Conservation (phyloP, 176 grass and related monocot genomes). For the Triticum dicoccoides region DNA sequence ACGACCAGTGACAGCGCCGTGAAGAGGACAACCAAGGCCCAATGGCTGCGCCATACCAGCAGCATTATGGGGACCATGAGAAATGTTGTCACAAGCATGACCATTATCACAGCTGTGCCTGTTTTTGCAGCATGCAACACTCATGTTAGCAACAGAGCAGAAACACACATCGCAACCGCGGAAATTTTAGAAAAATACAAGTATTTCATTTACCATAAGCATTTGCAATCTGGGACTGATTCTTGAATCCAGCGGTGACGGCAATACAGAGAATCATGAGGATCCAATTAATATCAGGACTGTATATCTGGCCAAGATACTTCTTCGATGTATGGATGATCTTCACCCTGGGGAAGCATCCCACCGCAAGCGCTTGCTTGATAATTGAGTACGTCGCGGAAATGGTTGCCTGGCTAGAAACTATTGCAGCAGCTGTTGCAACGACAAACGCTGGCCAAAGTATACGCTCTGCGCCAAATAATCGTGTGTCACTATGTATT, state of each 20-base stretch:
- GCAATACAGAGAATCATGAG: slow-evolving; percentile 78
- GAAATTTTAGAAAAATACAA: background rate
- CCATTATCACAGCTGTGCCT: slow-evolving; percentile 94
- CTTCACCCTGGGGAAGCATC: slow-evolving; percentile 88
- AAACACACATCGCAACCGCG: background rate
- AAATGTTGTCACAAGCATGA: slow-evolving; percentile 90
- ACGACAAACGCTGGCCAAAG: slow-evolving; percentile 75
- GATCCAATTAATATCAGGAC: slow-evolving; percentile 90
- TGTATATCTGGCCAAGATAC: slow-evolving; percentile 85
- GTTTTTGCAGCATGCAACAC: background rate
- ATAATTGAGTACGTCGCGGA: slow-evolving; percentile 86
- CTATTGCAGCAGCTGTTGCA: slow-evolving; percentile 72
- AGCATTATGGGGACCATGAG: slow-evolving; percentile 88
- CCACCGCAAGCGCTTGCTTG: slow-evolving; percentile 79
- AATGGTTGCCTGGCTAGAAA: slow-evolving; percentile 93
- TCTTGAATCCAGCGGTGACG: slow-evolving; percentile 77
- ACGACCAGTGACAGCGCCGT: slow-evolving; percentile 39
- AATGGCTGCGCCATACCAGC: slow-evolving; percentile 84
- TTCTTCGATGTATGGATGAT: slow-evolving; percentile 83
- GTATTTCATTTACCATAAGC: slow-evolving; percentile 60
- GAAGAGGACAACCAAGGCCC: slow-evolving; percentile 55
- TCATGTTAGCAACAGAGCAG: slow-evolving; percentile 7
- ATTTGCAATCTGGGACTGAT: slow-evolving; percentile 70
- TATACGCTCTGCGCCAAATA: slow-evolving; percentile 41
- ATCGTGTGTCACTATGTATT: background rate